Conservation (phyloP, 768 basidiomycete genomes). For the Cyathus striatus region DNA sequence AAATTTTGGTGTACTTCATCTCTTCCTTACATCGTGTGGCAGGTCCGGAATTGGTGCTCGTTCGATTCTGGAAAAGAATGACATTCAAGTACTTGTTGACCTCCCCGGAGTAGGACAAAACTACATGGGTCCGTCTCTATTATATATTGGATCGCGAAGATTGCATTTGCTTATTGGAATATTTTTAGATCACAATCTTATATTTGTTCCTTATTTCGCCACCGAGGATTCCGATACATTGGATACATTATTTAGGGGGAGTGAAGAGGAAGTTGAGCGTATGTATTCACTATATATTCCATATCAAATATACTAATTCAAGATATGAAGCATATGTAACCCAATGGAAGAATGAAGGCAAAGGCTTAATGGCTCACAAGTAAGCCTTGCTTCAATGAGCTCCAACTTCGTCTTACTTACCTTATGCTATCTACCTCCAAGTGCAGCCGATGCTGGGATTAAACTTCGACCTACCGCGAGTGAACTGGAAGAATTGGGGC, state of each 20-base stretch:
- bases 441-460: conserved; percentile 49
- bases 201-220: conserved; percentile 34
- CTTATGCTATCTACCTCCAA: conserved; percentile 16
- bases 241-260: conserved; percentile 39
- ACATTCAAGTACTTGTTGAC: conserved; percentile 48
- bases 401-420: conserved; percentile 6
- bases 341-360: conserved; percentile 18
- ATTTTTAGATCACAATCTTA: conserved; percentile 34
- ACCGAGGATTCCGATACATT: conserved; percentile 42
- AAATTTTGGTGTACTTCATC: neutral
- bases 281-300: conserved; percentile 8
- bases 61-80: conserved; percentile 38
- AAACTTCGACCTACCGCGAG: conserved; percentile 47
- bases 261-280: conserved; percentile 34
- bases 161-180: neutral
- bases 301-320: conserved; percentile 21
- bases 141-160: no score
- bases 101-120: conserved; percentile 78
- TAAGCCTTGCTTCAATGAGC: conserved; percentile 14
- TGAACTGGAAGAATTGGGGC: conserved; percentile 45
- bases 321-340: conserved; percentile 1
- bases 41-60: conserved; percentile 63
- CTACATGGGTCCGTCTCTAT: conserved; percentile 39
- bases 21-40: neutral
- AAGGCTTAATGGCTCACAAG: conserved; percentile 52